A percentile compares a stretch with the other conserved stretches of the same genome.
These are phyloP conservation scores for Blastobotrys ciferrii DNA, from an alignment of 1,139 yeast species.

Conservation along the genomic window DNA sequence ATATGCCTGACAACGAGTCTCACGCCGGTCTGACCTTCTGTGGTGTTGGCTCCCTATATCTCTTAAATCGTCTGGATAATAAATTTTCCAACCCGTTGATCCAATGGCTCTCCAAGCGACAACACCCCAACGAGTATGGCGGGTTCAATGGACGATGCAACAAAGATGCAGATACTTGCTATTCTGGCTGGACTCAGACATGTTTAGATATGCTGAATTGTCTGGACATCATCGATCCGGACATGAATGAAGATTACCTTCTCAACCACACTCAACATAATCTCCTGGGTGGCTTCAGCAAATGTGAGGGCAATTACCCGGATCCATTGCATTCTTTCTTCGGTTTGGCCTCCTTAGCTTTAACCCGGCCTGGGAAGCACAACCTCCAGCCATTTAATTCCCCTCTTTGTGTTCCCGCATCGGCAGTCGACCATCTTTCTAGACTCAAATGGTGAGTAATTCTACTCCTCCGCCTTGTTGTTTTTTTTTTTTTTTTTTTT, in stretches of 20 bases:
- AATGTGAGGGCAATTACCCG: conserved; percentile 60
- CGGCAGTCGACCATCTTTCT: conserved; percentile 19
- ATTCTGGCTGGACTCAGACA: conserved; percentile 83
- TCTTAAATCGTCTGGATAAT: conserved; percentile 40
- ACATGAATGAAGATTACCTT: conserved; percentile 47
- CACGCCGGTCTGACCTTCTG: conserved; percentile 91
- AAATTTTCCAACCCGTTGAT: conserved; percentile 43
- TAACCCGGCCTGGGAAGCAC: conserved; percentile 22
- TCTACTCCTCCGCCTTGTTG: too few relatives aligned
- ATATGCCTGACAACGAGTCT: conserved; percentile 54
- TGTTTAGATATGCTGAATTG: conserved; percentile 48
- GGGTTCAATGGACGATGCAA: conserved; percentile 89
- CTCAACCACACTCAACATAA: conserved; percentile 59
- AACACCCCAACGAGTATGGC: conserved; percentile 54
- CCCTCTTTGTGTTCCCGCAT: conserved; percentile 25
- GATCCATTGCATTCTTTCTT: conserved; percentile 44
- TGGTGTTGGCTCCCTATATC: conserved; percentile 62
- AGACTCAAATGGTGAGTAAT: conserved; percentile 13
- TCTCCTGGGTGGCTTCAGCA: conserved; percentile 80
- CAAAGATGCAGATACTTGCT: conserved; percentile 86
- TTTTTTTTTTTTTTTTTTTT: too few relatives aligned
- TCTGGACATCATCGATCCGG: conserved; percentile 40
- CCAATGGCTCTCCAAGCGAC: conserved; percentile 65
- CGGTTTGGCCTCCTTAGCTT: conserved; percentile 38
- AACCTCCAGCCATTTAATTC: conserved; percentile 28